Base-by-base conservation (phyloP, 305 asterid species). In the Fraxinus ornus region DNA sequence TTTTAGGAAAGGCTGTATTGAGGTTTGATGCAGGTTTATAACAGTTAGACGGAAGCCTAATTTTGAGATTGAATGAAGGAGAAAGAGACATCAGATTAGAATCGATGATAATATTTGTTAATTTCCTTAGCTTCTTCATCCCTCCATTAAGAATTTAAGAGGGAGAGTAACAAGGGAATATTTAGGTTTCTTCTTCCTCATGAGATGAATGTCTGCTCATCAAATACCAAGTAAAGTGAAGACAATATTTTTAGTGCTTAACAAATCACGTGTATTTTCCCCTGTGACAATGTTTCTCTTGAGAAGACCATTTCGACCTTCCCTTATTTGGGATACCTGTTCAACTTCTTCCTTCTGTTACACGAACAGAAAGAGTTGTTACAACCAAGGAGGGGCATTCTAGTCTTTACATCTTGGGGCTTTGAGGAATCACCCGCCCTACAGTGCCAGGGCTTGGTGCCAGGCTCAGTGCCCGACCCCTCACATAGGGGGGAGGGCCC, bases 161-260 rank as follows among this genome's bases (percentile, higher is more conserved):
- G 85, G 83, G 62, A 77, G 84, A 2, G 74, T 35, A 7, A 36
- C 39, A 13, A 84, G 87, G 91, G 97, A 93, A 93, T 89, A 89
- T 88, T 90, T 84, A 90, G 95, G 91, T 88, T 91, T 93, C 97
- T 90, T 92, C 91, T 83, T 86, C 84, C 85, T 89, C 86, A 90
- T 92, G 84, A 75, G 82, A 80, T 39, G 26, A 70, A 71, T 81
- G 75, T 52, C 32, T 79, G 12, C 24, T 60, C 60, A 79, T 55
- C 71, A 8, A 22, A 37, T 66, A 36, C n/a, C 44, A 22, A 76
- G 49, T 80, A 86, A 83, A 85, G 83, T 62, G 76, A 32, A 6
- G 80, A 30, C 60, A 76, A 76, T 0, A 19, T 19, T 62, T 17
- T 52, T 76, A 2, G 13, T 12, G 7, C 15, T 76, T 76, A 1